A percentile compares a stretch with the other conserved stretches of the same genome.
phyloP scores from a whole-genome alignment of 2,329 filamentous ascomycete species.

The Colletotrichum truncatum region DNA sequence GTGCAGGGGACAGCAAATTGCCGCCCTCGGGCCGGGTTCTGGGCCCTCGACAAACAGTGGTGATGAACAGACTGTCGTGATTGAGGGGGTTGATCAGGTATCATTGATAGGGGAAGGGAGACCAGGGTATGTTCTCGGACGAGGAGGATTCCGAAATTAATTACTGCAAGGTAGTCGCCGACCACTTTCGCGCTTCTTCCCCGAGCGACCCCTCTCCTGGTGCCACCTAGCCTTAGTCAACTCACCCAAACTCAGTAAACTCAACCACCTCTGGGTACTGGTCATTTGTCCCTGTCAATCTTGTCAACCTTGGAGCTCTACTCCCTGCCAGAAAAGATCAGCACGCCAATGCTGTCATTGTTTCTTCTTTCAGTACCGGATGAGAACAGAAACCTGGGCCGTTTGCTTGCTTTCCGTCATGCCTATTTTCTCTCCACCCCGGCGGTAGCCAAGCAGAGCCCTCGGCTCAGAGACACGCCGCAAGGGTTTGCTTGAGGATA shows the following conservation, averaged over 20 bases:
- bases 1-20: not conserved
- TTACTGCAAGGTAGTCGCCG: slow-evolving; percentile 22
- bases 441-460: slow-evolving; percentile 1
- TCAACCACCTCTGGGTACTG: not conserved
- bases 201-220: not conserved
- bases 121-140: slow-evolving; percentile 15
- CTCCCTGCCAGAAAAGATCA: slow-evolving; percentile 6
- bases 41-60: not conserved
- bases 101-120: not conserved
- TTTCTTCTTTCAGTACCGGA: slow-evolving; percentile 10
- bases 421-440: slow-evolving; percentile 6
- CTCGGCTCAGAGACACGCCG: not conserved
- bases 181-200: slow-evolving; percentile 2
- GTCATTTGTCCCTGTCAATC: not conserved
- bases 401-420: not conserved
- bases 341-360: slow-evolving; percentile 20
- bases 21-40: not conserved
- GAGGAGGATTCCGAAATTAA: slow-evolving; percentile 27
- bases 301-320: not conserved
- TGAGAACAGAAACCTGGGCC: not conserved
- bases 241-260: not conserved
- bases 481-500: not conserved
- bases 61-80: not conserved
- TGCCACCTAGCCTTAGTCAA: not conserved
- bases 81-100: not conserved